Base-by-base conservation (phyloP, 169 alveolate species). In the Plasmodium coatneyi region DNA sequence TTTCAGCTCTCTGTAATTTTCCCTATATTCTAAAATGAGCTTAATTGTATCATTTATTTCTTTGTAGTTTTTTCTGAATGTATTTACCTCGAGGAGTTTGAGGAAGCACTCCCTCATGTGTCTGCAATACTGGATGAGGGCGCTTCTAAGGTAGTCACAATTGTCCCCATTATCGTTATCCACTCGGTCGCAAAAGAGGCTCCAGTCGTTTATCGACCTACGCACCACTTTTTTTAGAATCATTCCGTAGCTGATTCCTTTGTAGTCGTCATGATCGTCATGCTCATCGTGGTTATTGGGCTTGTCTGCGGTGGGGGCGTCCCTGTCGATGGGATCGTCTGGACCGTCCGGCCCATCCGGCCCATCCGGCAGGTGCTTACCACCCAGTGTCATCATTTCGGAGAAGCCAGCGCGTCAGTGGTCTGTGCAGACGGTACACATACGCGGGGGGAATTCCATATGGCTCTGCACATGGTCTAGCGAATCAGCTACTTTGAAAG, bases 61-160 rank as follows among this genome's bases (percentile, higher is more conserved):
- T 84, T 84, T 84, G 28, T 84, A 5, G 16, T 25, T 30, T 14
- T 54, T 83, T 14, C 80, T 30, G 43, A 46, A 84, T 74, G 56
- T 43, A 10, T 84, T 83, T 49, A 84, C 1, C 41, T 84, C 84
- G 28, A 72, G 60, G 34, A 84, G n/a, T 41, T 84, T 84, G 41
- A 84, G 60, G 66, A 74, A 84, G 66, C 93, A 84, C 34, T 84
- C 93, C 70, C 93, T 72, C 86, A 84, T 84, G 66, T 84, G 93
- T 14, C 93, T 52, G 80, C 93, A 84, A 32, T 84, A 84, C 66
- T 84, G 93, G 54, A 84, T 84, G 56, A 84, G 80, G 25, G 93
- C 93, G 22, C 93, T 84, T 74, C 83, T 19, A 52, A 84, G 80
- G 70, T 46, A 66, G 30, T 84, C 78, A 12, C 1, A 74, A 32